Conservation (phyloP, 1,284 basidiomycete genomes). For the Sparassis latifolia region DNA sequence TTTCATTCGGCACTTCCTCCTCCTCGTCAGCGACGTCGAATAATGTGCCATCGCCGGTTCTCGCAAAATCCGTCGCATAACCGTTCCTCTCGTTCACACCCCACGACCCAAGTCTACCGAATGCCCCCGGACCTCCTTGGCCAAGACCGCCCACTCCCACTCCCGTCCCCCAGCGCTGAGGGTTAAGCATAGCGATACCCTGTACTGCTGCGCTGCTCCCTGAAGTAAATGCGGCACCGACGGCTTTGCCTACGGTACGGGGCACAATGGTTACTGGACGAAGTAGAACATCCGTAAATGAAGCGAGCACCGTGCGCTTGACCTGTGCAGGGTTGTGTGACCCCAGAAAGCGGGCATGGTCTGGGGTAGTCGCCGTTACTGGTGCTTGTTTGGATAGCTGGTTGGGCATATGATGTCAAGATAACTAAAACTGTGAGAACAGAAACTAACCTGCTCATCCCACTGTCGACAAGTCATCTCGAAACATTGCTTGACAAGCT, state of each 20-base stretch:
- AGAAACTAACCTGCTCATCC: conserved; percentile 56
- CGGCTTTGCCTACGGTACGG: conserved; percentile 59
- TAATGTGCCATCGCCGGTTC: conserved; percentile 39
- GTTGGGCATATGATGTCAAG: background rate
- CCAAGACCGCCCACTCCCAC: conserved; percentile 19
- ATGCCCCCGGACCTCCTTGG: conserved; percentile 3
- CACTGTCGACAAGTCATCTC: conserved; percentile 75
- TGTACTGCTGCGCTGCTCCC: conserved; percentile 76
- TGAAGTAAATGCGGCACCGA: conserved; percentile 67
- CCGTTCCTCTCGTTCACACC: conserved; percentile 18
- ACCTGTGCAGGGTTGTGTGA: conserved; percentile 88
- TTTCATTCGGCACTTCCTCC: conserved; percentile 35
- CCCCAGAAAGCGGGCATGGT: conserved; percentile 64
- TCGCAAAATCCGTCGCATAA: conserved; percentile 37
- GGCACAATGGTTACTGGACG: conserved; percentile 96
- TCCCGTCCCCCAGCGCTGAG: conserved; percentile 65
- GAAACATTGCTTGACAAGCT: conserved; percentile 71
- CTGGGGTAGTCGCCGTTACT: conserved; percentile 27
- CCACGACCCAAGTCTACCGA: conserved; percentile 11
- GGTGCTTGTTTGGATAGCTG: conserved; percentile 19
- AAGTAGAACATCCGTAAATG: conserved; percentile 85
- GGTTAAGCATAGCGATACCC: conserved; percentile 83
- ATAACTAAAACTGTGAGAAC: background rate
- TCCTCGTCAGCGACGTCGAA: conserved; percentile 58
- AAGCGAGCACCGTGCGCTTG: conserved; percentile 88